phyloP scores from a whole-genome alignment of 371 early-diverging fungal genomes.

The Mortierella sp. region DNA sequence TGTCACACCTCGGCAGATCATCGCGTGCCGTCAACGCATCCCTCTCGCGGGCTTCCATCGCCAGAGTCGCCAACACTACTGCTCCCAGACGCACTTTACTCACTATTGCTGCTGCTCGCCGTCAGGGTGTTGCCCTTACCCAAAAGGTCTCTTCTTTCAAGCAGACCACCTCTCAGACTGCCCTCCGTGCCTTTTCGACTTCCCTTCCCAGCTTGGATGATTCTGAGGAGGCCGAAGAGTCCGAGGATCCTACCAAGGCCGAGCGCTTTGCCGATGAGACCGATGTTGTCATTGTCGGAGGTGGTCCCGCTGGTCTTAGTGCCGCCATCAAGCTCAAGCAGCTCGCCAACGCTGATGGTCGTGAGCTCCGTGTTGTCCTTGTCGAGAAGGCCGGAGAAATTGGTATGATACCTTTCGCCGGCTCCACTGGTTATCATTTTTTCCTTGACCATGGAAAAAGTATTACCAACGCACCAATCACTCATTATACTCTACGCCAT shows the following conservation, averaged over 20 bases:
- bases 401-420: constrained; percentile 66
- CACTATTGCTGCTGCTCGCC: constrained; percentile 42
- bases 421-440: too few species aligned
- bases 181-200: constrained; percentile 52
- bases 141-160: constrained; percentile 13
- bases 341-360: constrained; percentile 85
- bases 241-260: constrained; percentile 55
- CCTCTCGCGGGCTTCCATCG: constrained; percentile 24
- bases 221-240: constrained; percentile 37
- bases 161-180: constrained; percentile 10
- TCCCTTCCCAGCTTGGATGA: constrained; percentile 34
- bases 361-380: constrained; percentile 91
- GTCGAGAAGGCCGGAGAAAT: constrained; percentile 97
- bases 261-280: constrained; percentile 86
- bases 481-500: background rate
- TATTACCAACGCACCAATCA: background rate
- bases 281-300: constrained; percentile 97
- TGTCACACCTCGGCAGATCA: constrained; percentile 35
- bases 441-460: background rate
- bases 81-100: constrained; percentile 46
- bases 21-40: constrained; percentile 42
- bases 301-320: constrained; percentile 94
- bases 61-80: constrained; percentile 8
- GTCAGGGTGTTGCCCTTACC: constrained; percentile 8
- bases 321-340: constrained; percentile 97